A percentile compares a stretch with the other conserved stretches of the same genome.
Evolutionary conservation across 2,329 filamentous ascomycete species (phyloP).

Genomic region (Clarireedia monteithiana): DNA sequence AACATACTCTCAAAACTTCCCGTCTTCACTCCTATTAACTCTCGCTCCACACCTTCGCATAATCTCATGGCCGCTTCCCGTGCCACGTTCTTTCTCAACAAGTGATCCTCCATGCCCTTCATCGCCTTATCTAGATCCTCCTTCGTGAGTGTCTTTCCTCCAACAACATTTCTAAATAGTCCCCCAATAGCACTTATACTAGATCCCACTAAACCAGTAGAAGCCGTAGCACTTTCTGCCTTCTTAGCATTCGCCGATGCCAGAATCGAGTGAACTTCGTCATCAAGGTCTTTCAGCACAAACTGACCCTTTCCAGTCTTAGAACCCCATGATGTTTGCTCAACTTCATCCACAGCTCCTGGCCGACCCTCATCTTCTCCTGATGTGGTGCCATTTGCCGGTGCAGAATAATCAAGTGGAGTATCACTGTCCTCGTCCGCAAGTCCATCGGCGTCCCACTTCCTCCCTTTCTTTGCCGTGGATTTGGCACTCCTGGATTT

Average conservation of each 20-base stretch:
- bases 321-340: constrained; percentile 75
- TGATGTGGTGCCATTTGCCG: constrained; percentile 43
- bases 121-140: constrained; percentile 86
- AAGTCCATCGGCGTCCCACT: constrained; percentile 85
- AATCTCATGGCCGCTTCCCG: constrained; percentile 87
- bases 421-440: constrained; percentile 72
- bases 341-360: constrained; percentile 63
- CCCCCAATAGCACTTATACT: constrained; percentile 77
- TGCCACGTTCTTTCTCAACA: constrained; percentile 92
- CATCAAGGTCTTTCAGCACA: constrained; percentile 83
- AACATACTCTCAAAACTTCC: constrained; percentile 69
- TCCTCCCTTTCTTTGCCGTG: constrained; percentile 72
- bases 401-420: constrained; percentile 82
- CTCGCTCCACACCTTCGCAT: constrained; percentile 84
- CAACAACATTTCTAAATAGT: constrained; percentile 89
- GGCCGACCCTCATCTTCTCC: constrained; percentile 47
- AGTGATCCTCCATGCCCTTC: constrained; percentile 91
- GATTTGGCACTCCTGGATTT: constrained; percentile 50
- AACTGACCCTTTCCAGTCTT: constrained; percentile 86
- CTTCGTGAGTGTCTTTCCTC: constrained; percentile 85
- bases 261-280: constrained; percentile 87
- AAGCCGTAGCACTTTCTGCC: constrained; percentile 33
- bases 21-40: constrained; percentile 85
- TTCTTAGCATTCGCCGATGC: constrained; percentile 67
- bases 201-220: constrained; percentile 65